Evolutionary conservation across 2,329 filamentous ascomycete genomes (phyloP).

Genomic region (Zasmidium cellare): DNA sequence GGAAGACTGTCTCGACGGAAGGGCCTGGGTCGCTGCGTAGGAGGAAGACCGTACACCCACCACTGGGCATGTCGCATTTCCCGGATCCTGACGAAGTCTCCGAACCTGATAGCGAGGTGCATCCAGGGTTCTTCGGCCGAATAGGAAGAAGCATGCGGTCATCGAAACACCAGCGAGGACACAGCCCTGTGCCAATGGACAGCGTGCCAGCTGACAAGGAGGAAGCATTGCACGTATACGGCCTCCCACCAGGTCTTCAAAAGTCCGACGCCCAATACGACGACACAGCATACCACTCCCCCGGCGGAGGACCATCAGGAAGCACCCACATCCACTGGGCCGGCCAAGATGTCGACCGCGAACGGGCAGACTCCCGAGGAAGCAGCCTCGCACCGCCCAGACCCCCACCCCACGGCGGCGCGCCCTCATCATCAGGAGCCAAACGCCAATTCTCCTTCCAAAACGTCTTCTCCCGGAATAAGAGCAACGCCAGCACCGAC

Average conservation of each 20-base stretch:
- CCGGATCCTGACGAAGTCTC: conserved; percentile 61
- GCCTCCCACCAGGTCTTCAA: conserved; percentile 46
- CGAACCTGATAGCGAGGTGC: conserved; percentile 41
- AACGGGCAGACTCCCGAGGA: conserved; percentile 44
- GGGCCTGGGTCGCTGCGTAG: conserved; percentile 43
- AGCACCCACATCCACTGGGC: conserved; percentile 52
- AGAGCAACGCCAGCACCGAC: conserved; percentile 30
- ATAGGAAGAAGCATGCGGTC: conserved; percentile 27
- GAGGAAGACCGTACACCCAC: conserved; percentile 64
- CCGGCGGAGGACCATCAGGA: conserved; percentile 22
- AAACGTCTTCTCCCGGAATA: conserved; percentile 70
- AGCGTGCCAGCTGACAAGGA: conserved; percentile 29
- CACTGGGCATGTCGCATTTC: conserved; percentile 84
- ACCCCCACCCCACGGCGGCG: conserved; percentile 56
- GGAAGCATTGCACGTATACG: conserved; percentile 50
- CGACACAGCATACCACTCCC: conserved; percentile 49
- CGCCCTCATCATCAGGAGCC: conserved; percentile 42
- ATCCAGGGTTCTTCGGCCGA: conserved; percentile 50
- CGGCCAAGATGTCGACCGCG: conserved; percentile 37
- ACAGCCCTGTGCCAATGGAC: conserved; percentile 37
- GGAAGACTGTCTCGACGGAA: conserved; percentile 55
- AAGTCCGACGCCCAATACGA: conserved; percentile 48
- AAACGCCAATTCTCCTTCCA: conserved; percentile 93
- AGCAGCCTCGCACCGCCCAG: conserved; percentile 53
- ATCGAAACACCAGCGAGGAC: conserved; percentile 23